These are phyloP conservation scores for Cantharellus cinnabarinus DNA, from an alignment of 768 basidiomycete genomes.

Conservation along the genomic window DNA sequence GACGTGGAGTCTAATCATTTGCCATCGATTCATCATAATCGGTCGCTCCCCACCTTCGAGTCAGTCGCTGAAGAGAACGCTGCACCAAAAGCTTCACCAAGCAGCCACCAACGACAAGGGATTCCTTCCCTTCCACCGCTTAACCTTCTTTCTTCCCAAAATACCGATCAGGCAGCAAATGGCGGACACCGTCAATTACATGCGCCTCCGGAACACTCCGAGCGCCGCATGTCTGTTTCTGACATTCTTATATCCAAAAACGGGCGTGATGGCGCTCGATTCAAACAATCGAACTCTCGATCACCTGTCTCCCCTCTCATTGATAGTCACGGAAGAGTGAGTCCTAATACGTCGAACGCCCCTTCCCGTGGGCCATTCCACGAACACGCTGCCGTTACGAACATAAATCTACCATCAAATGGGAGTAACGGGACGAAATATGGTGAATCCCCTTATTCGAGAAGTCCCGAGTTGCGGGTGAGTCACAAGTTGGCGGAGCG, in stretches of 20 bases:
- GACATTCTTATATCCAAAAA: background rate
- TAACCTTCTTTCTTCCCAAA: background rate
- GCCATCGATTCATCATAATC: background rate
- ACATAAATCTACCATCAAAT: too few relatives aligned
- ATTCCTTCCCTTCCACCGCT: background rate
- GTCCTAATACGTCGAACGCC: too few relatives aligned
- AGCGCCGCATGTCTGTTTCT: background rate
- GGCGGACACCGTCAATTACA: background rate
- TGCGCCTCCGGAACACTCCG: background rate
- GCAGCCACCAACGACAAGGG: background rate
- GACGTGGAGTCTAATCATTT: background rate
- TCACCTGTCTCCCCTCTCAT: background rate
- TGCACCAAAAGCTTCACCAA: background rate
- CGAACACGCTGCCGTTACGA: too few relatives aligned
- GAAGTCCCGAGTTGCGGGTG: conserved; percentile 83
- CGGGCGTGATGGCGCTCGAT: background rate
- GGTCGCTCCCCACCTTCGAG: background rate
- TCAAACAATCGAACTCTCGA: background rate
- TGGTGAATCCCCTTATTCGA: conserved; percentile 61
- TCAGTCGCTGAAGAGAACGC: too few relatives aligned
- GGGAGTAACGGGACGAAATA: too few relatives aligned
- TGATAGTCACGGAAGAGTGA: too few relatives aligned
- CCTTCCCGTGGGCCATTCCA: too few relatives aligned
- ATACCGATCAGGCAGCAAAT: too few relatives aligned
- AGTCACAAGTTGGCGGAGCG: conserved; percentile 96